Conservation (phyloP, 148 eudicot genomes). For the Gaultheria prostrata region DNA sequence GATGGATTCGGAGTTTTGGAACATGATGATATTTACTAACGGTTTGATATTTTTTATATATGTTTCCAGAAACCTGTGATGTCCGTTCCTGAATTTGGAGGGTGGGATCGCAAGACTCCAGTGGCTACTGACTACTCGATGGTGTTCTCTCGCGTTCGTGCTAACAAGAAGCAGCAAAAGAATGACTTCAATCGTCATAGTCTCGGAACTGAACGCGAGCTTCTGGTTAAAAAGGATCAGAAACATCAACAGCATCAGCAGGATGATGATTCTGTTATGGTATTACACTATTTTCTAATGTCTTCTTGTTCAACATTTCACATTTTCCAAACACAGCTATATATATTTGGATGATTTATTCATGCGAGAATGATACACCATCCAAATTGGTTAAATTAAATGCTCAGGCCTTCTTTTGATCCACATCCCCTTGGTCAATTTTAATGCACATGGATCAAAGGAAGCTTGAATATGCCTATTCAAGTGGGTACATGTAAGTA, state of each 20-base stretch:
- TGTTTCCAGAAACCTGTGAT: slow-evolving; percentile 22
- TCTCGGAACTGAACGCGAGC: slow-evolving; percentile 29
- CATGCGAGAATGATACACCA: not conserved
- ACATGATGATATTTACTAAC: not conserved
- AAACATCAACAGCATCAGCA: not conserved
- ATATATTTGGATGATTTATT: not conserved
- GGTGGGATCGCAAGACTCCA: slow-evolving; percentile 42
- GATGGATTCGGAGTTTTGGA: not conserved
- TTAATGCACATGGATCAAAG: slow-evolving; percentile 33
- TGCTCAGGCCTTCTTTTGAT: slow-evolving; percentile 17
- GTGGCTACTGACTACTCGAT: slow-evolving; percentile 42
- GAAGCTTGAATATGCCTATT: not conserved
- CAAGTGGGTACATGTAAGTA: too few species aligned
- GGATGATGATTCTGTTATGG: slow-evolving; percentile 20
- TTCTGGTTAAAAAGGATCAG: slow-evolving; percentile 18
- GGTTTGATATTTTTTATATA: not conserved
- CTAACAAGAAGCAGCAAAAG: slow-evolving; percentile 38
- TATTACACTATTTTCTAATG: not conserved
- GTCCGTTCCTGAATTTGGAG: slow-evolving; percentile 55
- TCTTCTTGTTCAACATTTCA: not conserved
- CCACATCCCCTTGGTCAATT: slow-evolving; percentile 34
- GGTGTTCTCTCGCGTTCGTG: slow-evolving; percentile 52
- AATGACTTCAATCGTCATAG: slow-evolving; percentile 25
- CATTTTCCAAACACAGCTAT: not conserved
- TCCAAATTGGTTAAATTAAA: not conserved